These are phyloP conservation scores for Penicillium manginii DNA, from an alignment of 495 filamentous ascomycete genomes.

Conservation along the genomic window DNA sequence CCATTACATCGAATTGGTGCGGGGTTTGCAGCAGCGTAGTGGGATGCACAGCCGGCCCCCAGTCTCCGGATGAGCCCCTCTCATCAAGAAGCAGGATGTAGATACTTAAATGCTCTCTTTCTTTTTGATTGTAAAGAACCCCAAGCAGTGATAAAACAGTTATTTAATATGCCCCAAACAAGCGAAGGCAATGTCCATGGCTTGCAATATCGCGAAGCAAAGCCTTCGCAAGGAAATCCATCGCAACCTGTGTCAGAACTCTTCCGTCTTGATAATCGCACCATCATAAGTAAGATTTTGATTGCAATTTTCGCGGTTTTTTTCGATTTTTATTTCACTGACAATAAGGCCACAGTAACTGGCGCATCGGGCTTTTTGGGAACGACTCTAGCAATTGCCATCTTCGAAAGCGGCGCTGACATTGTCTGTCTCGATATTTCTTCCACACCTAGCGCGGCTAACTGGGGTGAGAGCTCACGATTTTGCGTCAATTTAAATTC, in stretches of 20 bases:
- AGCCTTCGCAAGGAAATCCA: constrained; percentile 17
- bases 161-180: no score
- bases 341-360: constrained; percentile 42
- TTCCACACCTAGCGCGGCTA: constrained; percentile 33
- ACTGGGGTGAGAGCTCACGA: constrained; percentile 11
- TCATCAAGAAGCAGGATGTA: no score
- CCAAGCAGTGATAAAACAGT: no score
- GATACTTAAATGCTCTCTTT: no score
- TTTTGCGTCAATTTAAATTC: neutral
- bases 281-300: constrained; percentile 10
- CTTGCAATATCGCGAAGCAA: constrained; percentile 13
- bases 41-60: no score
- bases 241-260: constrained; percentile 17
- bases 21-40: no score
- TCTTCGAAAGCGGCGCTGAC: constrained; percentile 67
- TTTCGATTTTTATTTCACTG: no score
- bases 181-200: constrained; percentile 18
- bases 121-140: no score
- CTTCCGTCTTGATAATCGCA: constrained; percentile 18
- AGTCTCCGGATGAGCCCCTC: no score
- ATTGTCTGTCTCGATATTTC: constrained; percentile 64
- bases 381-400: constrained; percentile 55
- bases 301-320: neutral
- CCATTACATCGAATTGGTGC: no score
- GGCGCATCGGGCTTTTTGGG: constrained; percentile 67